phyloP scores from a whole-genome alignment of 495 filamentous ascomycete species.

The Letharia columbiana region DNA sequence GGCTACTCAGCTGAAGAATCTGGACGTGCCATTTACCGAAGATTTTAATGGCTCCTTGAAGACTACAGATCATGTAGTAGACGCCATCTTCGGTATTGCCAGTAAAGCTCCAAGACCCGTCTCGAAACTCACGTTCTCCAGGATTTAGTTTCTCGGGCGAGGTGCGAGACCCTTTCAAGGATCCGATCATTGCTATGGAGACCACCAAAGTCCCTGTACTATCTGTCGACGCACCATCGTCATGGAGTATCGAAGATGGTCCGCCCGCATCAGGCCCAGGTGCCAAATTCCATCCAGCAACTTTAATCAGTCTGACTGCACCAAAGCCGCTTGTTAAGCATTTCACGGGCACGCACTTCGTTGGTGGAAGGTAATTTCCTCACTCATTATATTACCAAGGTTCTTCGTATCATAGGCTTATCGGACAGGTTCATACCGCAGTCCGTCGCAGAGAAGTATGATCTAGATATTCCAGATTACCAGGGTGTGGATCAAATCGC shows the following conservation, averaged over 20 bases:
- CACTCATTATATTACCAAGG: slow-evolving; percentile 18
- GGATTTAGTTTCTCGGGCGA: slow-evolving; percentile 91
- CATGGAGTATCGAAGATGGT: slow-evolving; percentile 84
- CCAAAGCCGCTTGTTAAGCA: slow-evolving; percentile 85
- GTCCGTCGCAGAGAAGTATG: slow-evolving; percentile 78
- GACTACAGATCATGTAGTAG: slow-evolving; percentile 69
- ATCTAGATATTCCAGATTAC: slow-evolving; percentile 73
- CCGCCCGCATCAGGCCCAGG: slow-evolving; percentile 73
- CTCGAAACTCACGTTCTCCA: slow-evolving; percentile 24
- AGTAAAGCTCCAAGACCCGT: rapidly evolving
- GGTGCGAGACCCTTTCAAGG: slow-evolving; percentile 79
- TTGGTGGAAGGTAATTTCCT: slow-evolving; percentile 59
- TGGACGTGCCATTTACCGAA: slow-evolving; percentile 74
- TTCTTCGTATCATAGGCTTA: slow-evolving; percentile 1
- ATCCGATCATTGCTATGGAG: slow-evolving; percentile 68
- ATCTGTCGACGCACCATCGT: slow-evolving; percentile 84
- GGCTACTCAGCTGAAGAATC: slow-evolving; percentile 69
- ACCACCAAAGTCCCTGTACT: slow-evolving; percentile 67
- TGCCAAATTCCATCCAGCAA: slow-evolving; percentile 65
- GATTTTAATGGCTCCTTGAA: slow-evolving; percentile 58
- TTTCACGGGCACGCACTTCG: slow-evolving; percentile 78
- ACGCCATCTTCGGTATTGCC: slow-evolving; percentile 76
- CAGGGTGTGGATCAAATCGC: slow-evolving; percentile 82
- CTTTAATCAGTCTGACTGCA: slow-evolving; percentile 82
- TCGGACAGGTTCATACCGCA: slow-evolving; percentile 63